Evolutionary conservation across 345 rosid species (phyloP).

Genomic region (Psidium friedrichsthalianum): DNA sequence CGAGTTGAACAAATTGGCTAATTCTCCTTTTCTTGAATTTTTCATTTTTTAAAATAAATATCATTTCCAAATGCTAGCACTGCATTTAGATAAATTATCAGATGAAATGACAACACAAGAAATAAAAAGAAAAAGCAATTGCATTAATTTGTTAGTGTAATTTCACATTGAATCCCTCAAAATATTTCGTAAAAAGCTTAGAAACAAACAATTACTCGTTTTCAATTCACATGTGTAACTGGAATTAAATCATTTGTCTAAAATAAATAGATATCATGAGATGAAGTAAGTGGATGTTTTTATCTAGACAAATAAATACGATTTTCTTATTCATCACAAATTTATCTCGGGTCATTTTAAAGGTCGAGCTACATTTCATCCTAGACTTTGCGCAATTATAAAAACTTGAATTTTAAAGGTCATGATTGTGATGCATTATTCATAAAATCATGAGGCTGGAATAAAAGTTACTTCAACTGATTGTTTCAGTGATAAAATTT

Average conservation of each 20-base stretch:
- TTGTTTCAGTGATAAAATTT: background rate
- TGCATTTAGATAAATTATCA: background rate
- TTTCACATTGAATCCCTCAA: background rate
- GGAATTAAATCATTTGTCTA: background rate
- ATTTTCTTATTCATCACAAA: background rate
- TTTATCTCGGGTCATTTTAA: background rate
- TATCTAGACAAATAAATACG: background rate
- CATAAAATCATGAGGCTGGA: too few relatives aligned
- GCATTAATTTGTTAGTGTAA: background rate
- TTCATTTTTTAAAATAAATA: background rate
- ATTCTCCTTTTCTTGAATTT: background rate
- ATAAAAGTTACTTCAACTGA: too few relatives aligned
- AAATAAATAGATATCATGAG: background rate
- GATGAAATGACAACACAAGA: background rate
- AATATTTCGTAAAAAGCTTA: background rate
- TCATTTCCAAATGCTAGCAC: background rate
- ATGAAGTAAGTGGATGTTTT: background rate
- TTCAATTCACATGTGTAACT: background rate
- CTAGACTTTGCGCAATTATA: background rate
- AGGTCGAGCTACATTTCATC: background rate
- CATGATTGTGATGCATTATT: background rate
- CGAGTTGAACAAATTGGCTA: background rate
- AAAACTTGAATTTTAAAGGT: background rate
- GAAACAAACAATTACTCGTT: background rate
- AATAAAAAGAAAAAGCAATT: background rate